These are phyloP conservation scores for Pontederia paniculata DNA, from an alignment of 176 grass and related monocot species.

Conservation along the genomic window DNA sequence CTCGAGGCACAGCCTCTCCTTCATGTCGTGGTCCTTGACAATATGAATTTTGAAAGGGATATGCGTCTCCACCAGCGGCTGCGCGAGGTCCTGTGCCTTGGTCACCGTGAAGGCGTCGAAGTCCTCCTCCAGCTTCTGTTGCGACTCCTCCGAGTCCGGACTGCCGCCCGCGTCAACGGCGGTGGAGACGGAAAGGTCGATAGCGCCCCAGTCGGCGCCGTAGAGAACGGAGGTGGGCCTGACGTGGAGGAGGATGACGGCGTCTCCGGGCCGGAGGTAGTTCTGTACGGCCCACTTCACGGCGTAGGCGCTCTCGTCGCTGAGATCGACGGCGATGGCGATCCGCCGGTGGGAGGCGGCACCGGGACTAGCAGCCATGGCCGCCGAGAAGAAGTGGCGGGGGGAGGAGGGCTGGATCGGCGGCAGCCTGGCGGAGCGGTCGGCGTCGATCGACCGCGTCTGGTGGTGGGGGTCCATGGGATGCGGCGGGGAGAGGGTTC, in stretches of 20 bases:
- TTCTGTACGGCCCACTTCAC: constrained; percentile 21
- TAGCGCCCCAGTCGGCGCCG: constrained; percentile 13
- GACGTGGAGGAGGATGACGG: constrained; percentile 22
- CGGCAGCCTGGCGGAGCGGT: too few relatives aligned
- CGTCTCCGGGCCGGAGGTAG: constrained; percentile 18
- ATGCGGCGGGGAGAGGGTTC: too few relatives aligned
- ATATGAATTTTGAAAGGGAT: background rate
- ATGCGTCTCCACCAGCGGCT: too few relatives aligned
- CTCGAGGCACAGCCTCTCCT: constrained; percentile 13
- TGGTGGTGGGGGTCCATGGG: too few relatives aligned
- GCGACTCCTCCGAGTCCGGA: too few relatives aligned
- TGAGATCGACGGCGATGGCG: too few relatives aligned
- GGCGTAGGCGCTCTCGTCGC: too few relatives aligned
- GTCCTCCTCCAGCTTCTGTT: too few relatives aligned
- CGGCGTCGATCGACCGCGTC: too few relatives aligned
- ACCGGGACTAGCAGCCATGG: background rate
- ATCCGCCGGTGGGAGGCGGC: constrained; percentile 10
- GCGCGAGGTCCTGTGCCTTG: too few relatives aligned
- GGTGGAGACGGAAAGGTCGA: constrained; percentile 6
- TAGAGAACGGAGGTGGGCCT: background rate
- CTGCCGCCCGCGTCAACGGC: background rate
- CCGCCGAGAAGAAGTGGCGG: constrained; percentile 3
- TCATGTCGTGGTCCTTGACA: constrained; percentile 16
- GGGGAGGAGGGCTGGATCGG: too few relatives aligned
- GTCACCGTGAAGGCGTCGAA: too few relatives aligned